Base-by-base conservation (phyloP, 257 asterid genomes). In the Hygrophila difformis region DNA sequence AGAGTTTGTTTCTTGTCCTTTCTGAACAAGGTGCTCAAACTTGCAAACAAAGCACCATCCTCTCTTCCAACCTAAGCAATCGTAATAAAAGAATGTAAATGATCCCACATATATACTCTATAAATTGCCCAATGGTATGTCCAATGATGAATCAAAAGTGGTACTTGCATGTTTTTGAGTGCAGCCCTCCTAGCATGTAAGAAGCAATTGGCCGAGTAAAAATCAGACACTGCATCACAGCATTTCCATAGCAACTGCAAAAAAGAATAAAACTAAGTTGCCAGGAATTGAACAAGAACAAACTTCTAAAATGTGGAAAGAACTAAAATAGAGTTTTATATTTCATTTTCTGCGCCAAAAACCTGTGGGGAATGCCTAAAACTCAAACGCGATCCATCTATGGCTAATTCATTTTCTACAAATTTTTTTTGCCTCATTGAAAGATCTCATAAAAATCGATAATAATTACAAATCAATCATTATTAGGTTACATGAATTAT, bases 171-270 rank as follows among this genome's bases (percentile, higher is more conserved):
- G 77, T 45, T 60, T 56, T 56, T 12, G 86, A 73, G 44, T 77
- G 86, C 63, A 73, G 31, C 40, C 81, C 74, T 45, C 61, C 79
- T 49, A 77, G 78, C 59, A 77, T 71, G 56, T 67, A 70, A 24
- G 82, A 64, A 45, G 74, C 43, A 33, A 77, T 49, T 12, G 86
- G 86, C 56, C 70, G 78, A 51, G 82, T 64, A 67, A 73, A 77
- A 55, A 54, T 66, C 64, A 77, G 70, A 61, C 86, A 73, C 51
- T 77, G 86, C 53, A 77, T 70, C 72, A 77, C 86, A 13, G 81
- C 81, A 73, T 77, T 77, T 18, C 82, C 86, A 52, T 77, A 77
- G 52, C 86, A 77, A 64, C 86, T 77, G 82, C 70, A 67, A 16
- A 19, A 13, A 0, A 15, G 33, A 14, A 13, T 7, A 47, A n/a